phyloP scores from a whole-genome alignment of 108 stramenopile genomes.

The Fragilaria radians region DNA sequence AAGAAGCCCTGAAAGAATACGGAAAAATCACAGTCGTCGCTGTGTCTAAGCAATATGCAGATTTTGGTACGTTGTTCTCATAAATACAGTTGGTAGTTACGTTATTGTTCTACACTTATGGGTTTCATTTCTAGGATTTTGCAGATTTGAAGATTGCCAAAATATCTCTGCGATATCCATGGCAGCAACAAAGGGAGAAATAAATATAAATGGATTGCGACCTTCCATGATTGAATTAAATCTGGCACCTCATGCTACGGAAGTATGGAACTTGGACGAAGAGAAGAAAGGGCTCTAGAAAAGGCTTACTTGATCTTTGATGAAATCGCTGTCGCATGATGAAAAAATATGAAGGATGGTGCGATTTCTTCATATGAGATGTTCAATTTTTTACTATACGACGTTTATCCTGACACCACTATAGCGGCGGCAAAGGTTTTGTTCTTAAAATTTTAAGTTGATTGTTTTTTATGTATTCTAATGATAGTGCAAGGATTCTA shows the following conservation, averaged over 20 bases:
- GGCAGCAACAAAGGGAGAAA: background rate
- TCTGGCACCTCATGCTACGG: background rate
- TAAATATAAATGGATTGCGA: background rate
- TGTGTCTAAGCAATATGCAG: slow-evolving; percentile 8
- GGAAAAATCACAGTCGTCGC: slow-evolving; percentile 18
- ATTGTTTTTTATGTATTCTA: too few species aligned
- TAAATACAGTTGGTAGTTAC: background rate
- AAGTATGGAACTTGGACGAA: background rate
- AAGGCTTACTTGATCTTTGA: background rate
- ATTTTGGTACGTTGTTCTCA: slow-evolving; percentile 11
- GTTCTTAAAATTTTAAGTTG: too few species aligned
- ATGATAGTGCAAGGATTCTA: too few species aligned
- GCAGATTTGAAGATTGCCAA: background rate
- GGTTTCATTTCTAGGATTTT: background rate
- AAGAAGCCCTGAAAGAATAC: background rate
- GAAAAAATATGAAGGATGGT: background rate
- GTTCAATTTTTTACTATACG: background rate
- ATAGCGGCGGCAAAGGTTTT: background rate
- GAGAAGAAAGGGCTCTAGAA: background rate
- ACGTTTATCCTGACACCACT: background rate
- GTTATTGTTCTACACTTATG: background rate
- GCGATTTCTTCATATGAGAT: background rate
- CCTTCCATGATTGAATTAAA: background rate
- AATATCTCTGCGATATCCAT: background rate
- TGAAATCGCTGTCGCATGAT: background rate